These are phyloP conservation scores for Tricholoma sp. DNA, from an alignment of 768 basidiomycete genomes.

Conservation along the genomic window DNA sequence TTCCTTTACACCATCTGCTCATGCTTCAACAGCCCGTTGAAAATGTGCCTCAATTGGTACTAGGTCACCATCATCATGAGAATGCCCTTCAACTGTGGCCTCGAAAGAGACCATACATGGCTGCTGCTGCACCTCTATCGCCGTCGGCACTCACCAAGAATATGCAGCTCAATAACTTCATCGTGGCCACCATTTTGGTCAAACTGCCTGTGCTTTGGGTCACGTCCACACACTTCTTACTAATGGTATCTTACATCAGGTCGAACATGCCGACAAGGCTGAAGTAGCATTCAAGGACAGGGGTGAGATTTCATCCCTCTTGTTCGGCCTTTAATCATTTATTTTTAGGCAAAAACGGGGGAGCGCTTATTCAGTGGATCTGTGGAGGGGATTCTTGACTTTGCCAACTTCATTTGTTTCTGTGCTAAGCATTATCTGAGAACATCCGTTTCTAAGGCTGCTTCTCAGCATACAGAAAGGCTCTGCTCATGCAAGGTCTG, in stretches of 20 bases:
- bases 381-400: conserved; percentile 12
- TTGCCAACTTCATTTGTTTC: conserved; percentile 17
- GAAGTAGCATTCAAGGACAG: conserved; percentile 1
- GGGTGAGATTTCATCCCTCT: background rate
- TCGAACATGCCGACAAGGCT: conserved; percentile 3
- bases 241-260: conserved; percentile 11
- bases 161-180: conserved; percentile 7
- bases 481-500: conserved; percentile 11
- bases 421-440: no score
- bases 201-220: conserved; percentile 7
- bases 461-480: conserved; percentile 19
- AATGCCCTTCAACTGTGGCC: no score
- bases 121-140: background rate
- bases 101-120: background rate
- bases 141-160: no score
- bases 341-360: conserved; percentile 6
- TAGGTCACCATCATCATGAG: background rate
- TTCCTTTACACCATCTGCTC: no score
- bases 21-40: no score
- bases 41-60: background rate
- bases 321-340: background rate
- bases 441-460: no score
- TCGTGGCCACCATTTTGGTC: conserved; percentile 18
- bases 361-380: conserved; percentile 10
- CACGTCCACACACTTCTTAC: conserved; percentile 13